A percentile compares a stretch with the other conserved stretches of the same genome.
Evolutionary conservation across 163 green algal species (phyloP).

Genomic region (Scenedesmus sp.): DNA sequence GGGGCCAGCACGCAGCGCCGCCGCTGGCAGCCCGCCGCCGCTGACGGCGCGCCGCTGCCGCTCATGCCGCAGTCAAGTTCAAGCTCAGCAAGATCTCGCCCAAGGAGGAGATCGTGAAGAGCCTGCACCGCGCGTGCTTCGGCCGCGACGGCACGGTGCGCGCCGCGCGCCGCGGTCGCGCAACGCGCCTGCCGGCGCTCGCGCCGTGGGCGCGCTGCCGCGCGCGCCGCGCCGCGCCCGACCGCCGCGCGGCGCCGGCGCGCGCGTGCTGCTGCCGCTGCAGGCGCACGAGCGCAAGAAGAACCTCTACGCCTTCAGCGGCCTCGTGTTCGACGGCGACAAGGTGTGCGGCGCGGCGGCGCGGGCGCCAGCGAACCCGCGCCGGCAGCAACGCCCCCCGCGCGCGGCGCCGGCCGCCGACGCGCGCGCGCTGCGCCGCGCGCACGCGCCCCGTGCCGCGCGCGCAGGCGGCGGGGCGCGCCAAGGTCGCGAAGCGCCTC

Average conservation of each 20-base stretch:
- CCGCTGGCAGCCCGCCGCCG: background rate
- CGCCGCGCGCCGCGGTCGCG: no score
- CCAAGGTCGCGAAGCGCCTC: conserved; percentile 37
- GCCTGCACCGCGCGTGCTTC: conserved; percentile 54
- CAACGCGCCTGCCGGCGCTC: no score
- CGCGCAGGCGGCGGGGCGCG: conserved; percentile 31
- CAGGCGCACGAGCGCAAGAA: conserved; percentile 58
- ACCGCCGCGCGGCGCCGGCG: no score
- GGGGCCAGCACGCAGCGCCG: no score
- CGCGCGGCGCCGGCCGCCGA: background rate
- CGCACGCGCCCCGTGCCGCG: no score
- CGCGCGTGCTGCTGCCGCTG: conserved; percentile 4
- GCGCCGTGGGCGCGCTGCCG: no score
- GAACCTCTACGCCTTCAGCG: conserved; percentile 61
- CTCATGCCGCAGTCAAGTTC: conserved; percentile 53
- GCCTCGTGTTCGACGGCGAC: conserved; percentile 51
- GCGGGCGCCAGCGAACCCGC: no score
- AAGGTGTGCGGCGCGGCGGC: conserved; percentile 41
- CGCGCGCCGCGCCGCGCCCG: no score
- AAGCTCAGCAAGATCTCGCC: conserved; percentile 57
- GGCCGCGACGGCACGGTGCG: conserved; percentile 55
- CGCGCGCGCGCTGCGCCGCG: no score
- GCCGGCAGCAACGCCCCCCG: no score
- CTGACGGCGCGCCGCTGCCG: background rate
- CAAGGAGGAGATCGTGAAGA: conserved; percentile 51